Base-by-base conservation (phyloP, 1,139 yeast species). In the Yamadazyma mexicana region DNA sequence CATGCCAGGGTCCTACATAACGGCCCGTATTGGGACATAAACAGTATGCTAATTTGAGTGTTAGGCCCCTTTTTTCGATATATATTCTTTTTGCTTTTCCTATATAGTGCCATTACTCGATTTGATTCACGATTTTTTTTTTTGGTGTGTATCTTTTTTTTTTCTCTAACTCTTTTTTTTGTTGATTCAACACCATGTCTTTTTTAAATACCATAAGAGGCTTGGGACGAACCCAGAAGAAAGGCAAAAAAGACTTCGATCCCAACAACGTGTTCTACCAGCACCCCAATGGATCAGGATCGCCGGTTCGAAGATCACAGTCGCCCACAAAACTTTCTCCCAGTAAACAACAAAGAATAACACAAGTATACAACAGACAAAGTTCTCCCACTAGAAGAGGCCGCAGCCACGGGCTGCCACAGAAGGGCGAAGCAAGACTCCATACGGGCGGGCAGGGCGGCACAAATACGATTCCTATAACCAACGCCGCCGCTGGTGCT, bases 151-250 rank as follows among this genome's bases (percentile, higher is more conserved):
- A 5, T 20, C 22, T 20, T 20, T 20, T 20, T 8, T 8, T 20
- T 20, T 20, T 20, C 8, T 20, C 8, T 20, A 6, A 20, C 22
- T 6, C 22, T 20, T 20, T 20, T 20, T 20, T 20, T 20, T 20
- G 22, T 20, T 20, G 22, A 20, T 20, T 20, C 22, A 5, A 20
- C 22, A 20, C 14, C 23, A 72, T 72, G 77, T 72, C 77, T 17
- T 72, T 72, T 47, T 58, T 72, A 35, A 70, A 69, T 49, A 64
- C 73, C 41, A 67, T 64, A 36, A 70, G 86, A 56, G 87, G 87
- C 18, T 74, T 82, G 45, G 86, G 87, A 26, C 69, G 88, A 53
- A 72, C 77, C 44, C 75, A 83, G 26, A 80, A 80, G 50, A 81
- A 81, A 60, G 63, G 61, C 43, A 70, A 68, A 49, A 69, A 71